These are phyloP conservation scores for Didymella lethalis DNA, from an alignment of 2,329 filamentous ascomycete genomes.

Conservation along the genomic window DNA sequence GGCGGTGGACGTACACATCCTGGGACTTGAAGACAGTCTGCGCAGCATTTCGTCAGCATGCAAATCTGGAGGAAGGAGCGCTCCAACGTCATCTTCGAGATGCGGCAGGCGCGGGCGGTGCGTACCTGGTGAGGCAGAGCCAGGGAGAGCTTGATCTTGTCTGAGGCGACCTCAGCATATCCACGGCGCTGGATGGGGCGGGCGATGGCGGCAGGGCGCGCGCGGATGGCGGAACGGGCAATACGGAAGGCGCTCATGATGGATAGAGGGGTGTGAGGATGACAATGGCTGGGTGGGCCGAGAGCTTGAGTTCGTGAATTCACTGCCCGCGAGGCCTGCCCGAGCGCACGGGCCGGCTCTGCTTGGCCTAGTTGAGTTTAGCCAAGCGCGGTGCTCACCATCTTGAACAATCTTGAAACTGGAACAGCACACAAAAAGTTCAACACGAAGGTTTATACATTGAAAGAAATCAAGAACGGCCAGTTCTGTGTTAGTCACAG, in stretches of 20 bases:
- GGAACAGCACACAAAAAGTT: too few species aligned
- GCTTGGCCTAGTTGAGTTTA: conserved; percentile 28
- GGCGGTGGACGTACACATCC: conserved; percentile 68
- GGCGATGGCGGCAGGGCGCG: conserved; percentile 76
- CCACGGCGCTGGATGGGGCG: conserved; percentile 82
- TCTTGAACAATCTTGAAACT: background rate
- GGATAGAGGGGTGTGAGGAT: conserved; percentile 47
- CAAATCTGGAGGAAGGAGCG: background rate
- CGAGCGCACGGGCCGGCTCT: conserved; percentile 28
- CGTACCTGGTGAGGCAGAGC: conserved; percentile 98
- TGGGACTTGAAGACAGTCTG: conserved; percentile 74
- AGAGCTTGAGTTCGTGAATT: conserved; percentile 27
- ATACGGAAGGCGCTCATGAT: conserved; percentile 94
- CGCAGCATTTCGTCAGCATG: conserved; percentile 37
- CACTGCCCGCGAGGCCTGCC: too few species aligned
- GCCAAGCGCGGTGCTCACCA: conserved; percentile 2
- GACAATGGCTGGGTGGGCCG: conserved; percentile 48
- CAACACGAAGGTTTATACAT: too few species aligned
- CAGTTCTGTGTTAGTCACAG: background rate
- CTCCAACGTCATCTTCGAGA: conserved; percentile 10
- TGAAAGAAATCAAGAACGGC: too few species aligned
- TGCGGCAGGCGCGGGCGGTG: conserved; percentile 25
- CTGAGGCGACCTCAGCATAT: conserved; percentile 71
- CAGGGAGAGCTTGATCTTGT: conserved; percentile 93
- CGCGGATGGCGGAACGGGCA: conserved; percentile 87